These are phyloP conservation scores for Ettlia oleoabundans DNA, from an alignment of 139 green algal genomes.

Conservation along the genomic window DNA sequence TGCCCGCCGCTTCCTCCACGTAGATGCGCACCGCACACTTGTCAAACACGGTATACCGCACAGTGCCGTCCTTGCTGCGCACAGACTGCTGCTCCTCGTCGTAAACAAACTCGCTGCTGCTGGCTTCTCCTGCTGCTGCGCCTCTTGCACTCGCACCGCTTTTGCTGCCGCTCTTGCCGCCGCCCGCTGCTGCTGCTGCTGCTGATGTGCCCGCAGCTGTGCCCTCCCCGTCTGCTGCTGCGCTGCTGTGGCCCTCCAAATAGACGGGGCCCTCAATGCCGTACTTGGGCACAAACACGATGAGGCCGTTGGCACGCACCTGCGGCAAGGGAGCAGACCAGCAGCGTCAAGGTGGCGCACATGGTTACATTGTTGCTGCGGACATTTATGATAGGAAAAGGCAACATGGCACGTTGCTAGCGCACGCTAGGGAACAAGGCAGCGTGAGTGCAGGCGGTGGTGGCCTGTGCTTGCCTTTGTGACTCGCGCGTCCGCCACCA, in stretches of 20 bases:
- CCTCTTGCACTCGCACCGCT: too few species aligned
- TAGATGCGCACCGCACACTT: constrained; percentile 73
- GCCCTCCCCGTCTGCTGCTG: too few species aligned
- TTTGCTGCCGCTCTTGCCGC: neutral
- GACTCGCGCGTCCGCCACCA: constrained; percentile 81
- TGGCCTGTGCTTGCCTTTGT: constrained; percentile 61
- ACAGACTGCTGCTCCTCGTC: constrained; percentile 48
- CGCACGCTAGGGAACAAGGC: too few species aligned
- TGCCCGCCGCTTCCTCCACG: constrained; percentile 69
- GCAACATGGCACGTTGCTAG: too few species aligned
- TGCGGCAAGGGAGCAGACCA: constrained; percentile 33
- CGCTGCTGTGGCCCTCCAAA: constrained; percentile 34
- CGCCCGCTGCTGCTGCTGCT: neutral
- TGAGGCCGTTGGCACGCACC: constrained; percentile 87
- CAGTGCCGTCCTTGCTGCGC: constrained; percentile 29
- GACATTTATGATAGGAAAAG: too few species aligned
- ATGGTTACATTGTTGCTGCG: too few species aligned
- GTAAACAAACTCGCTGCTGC: constrained; percentile 29
- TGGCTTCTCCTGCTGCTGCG: neutral
- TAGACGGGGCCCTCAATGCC: constrained; percentile 95
- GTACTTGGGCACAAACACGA: constrained; percentile 98
- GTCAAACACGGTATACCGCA: constrained; percentile 76
- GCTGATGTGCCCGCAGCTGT: too few species aligned
- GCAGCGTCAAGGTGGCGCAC: too few species aligned
- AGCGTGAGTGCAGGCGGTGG: too few species aligned